Percentiles rank a stretch among this genome's conserved stretches.
Conservation (phyloP, 2,329 filamentous ascomycete species). For the Neonectria magnoliae region DNA sequence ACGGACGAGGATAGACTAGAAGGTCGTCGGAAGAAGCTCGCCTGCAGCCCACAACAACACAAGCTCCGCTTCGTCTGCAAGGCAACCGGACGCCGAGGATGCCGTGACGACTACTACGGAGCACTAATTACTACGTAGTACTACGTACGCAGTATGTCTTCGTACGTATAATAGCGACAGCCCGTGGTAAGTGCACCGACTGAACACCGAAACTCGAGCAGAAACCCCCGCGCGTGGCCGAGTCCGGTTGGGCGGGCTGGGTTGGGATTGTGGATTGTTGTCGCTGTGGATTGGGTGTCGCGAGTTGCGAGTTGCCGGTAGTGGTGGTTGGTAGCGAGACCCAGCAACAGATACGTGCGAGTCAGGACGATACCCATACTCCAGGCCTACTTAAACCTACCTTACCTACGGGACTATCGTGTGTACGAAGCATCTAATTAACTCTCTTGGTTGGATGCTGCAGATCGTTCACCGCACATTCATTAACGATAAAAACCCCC, state of each 20-base stretch:
- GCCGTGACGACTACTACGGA: not conserved
- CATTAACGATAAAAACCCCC: not conserved
- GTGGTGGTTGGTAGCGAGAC: conserved; percentile 2
- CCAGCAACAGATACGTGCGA: not conserved
- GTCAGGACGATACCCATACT: not conserved
- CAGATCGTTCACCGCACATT: not conserved
- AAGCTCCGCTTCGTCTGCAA: not conserved
- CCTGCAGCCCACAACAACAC: not conserved
- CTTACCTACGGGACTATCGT: no score
- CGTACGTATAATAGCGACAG: not conserved
- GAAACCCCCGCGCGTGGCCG: conserved; percentile 28
- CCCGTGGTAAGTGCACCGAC: no score
- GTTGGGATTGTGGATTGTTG: conserved; percentile 9
- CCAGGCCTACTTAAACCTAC: no score
- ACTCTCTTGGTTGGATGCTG: not conserved
- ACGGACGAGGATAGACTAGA: not conserved
- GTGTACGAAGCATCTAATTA: no score
- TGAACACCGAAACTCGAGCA: not conserved
- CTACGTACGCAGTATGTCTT: not conserved
- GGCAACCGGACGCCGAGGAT: not conserved
- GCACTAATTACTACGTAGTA: no score
- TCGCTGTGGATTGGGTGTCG: not conserved
- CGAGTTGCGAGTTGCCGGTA: not conserved
- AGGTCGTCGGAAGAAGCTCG: not conserved
- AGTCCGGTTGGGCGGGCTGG: conserved; percentile 32